Evolutionary conservation across 2,329 filamentous ascomycete species (phyloP), one percentile per base, ranked within the genome.

Genomic region (Fusarium brachygibbosum): DNA sequence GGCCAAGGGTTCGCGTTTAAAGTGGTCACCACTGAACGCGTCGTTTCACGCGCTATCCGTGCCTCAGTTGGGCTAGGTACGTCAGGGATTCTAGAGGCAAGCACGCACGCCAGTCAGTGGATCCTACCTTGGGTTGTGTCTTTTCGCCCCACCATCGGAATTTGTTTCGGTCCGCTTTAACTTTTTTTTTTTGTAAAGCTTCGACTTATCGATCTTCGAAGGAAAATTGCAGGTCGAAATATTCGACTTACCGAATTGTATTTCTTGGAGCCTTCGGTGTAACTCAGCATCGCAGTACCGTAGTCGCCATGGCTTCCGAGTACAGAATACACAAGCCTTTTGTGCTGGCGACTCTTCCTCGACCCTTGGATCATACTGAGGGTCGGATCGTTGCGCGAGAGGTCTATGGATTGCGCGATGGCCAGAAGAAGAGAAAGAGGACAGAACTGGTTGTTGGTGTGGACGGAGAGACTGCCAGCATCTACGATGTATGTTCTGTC

Each of bases 261-360:
- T 54, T 54, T 56, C 49, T 50, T 70, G 45, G 40, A 60, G 62
- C 62, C 37, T 49, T 34, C 67, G 42, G 59, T 63, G 62, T 61
- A 48, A 23, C 4, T 10, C 28, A 44, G 12, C 53, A 48, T 46
- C 35, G 14, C 35, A 32, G 48, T 49, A 41, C 53, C 38, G 59
- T 45, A 38, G 49, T 74, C 68, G 70, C 71, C 31, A 89, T 89
- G 87, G 83, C 86, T 70, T 85, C 86, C 44, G 85, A 86, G 68
- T 88, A 89, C 73, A 85, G 86, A 66, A 85, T 91, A 58, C 87
- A 90, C 76, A 85, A 85, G 79, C 88, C 89, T n/a, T 90, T 88
- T 74, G 84, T 89, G 62, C 80, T 91, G 67, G 86, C 88, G 34
- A 80, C 86, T 11, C 80, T 91, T 45, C 88, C 89, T 13, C 81